Evolutionary conservation across 2,329 filamentous ascomycete genomes (phyloP).

Genomic region (Tolypocladium amazonense): DNA sequence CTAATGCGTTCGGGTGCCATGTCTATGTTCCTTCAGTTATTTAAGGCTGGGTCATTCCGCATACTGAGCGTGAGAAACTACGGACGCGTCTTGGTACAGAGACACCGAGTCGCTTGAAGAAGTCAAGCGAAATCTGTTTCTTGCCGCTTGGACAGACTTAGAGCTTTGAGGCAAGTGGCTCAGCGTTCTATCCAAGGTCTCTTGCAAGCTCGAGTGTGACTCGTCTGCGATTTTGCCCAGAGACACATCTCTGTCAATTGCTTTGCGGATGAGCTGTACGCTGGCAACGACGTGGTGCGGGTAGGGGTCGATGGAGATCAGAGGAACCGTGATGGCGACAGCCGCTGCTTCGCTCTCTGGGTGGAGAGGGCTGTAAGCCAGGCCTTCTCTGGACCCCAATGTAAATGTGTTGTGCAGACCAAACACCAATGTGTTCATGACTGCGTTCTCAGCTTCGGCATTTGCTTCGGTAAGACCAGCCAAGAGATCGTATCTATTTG

Average conservation of each 20-base stretch:
- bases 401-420: conserved; percentile 17
- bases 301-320: conserved; percentile 21
- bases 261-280: conserved; percentile 17
- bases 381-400: conserved; percentile 3
- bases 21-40: background rate
- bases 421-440: conserved; percentile 20
- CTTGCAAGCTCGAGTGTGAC: conserved; percentile 14
- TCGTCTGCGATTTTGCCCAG: conserved; percentile 13
- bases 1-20: background rate
- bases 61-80: conserved; percentile 3
- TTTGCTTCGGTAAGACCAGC: conserved; percentile 12
- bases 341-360: background rate
- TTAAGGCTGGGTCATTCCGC: background rate
- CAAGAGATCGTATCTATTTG: conserved; percentile 15
- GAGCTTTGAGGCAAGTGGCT: conserved; percentile 18
- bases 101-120: background rate
- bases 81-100: conserved; percentile 6
- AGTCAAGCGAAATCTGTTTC: conserved; percentile 10
- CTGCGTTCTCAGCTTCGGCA: conserved; percentile 17
- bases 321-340: conserved; percentile 11
- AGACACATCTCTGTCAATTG: conserved; percentile 16
- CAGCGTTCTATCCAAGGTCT: conserved; percentile 14
- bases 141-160: conserved; percentile 19
- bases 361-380: background rate
- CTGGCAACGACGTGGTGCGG: conserved; percentile 19